Conservation (phyloP, 2,329 filamentous ascomycete species). For the Pyricularia sp. region DNA sequence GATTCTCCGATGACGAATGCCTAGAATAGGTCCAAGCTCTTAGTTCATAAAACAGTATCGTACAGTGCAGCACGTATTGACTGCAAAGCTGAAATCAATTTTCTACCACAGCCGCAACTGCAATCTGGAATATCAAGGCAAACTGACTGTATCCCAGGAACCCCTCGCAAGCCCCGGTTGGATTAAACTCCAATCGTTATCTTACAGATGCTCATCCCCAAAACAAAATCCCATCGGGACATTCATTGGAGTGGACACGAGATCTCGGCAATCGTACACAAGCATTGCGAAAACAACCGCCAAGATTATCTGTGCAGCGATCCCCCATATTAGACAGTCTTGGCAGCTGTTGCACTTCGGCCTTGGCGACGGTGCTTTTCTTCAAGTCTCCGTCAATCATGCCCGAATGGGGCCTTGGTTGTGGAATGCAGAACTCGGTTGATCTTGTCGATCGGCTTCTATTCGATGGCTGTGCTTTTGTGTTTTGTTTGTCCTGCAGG, state of each 20-base stretch:
- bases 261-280: background rate
- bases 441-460: background rate
- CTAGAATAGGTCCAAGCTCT: background rate
- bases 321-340: background rate
- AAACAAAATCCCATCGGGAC: background rate
- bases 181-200: background rate
- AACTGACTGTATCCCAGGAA: background rate
- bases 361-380: background rate
- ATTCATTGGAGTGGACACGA: background rate
- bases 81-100: background rate
- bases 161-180: too few species aligned
- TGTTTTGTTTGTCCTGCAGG: background rate
- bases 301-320: background rate
- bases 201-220: background rate
- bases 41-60: background rate
- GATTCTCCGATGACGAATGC: background rate
- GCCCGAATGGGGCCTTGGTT: background rate
- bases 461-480: background rate
- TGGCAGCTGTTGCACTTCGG: background rate
- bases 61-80: too few species aligned
- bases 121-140: background rate
- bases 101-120: background rate
- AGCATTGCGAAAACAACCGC: background rate
- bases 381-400: background rate
- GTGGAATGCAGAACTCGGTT: background rate